Percentiles rank a stretch among this genome's conserved stretches.
phyloP scores from a whole-genome alignment of 495 filamentous ascomycete species.

The Delitschia confertaspora region DNA sequence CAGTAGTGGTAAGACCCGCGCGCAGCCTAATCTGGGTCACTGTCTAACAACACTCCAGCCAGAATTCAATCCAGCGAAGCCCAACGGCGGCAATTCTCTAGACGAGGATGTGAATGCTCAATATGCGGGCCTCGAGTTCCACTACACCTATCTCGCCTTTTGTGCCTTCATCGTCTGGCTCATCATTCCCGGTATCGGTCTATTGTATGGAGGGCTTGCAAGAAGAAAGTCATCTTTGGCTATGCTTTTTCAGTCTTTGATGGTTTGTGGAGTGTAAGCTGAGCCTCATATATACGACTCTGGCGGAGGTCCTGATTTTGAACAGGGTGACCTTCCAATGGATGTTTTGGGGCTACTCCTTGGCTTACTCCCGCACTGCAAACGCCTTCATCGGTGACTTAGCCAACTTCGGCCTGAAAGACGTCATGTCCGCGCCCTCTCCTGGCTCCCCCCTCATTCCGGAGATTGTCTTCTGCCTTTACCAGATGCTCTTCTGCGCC shows the following conservation, averaged over 20 bases:
- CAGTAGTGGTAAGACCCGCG: slow-evolving; percentile 11
- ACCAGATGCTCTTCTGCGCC: slow-evolving; percentile 50
- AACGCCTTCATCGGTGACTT: slow-evolving; percentile 48
- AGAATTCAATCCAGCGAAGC: slow-evolving; percentile 25
- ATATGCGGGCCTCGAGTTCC: slow-evolving; percentile 42
- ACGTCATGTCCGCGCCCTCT: slow-evolving; percentile 44
- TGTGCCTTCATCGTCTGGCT: slow-evolving; percentile 50
- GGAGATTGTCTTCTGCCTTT: slow-evolving; percentile 50
- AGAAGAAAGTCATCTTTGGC: slow-evolving; percentile 50
- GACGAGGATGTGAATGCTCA: slow-evolving; percentile 42
- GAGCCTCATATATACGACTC: neutral
- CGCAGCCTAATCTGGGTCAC: no score
- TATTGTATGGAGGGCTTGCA: slow-evolving; percentile 51
- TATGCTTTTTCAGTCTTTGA: slow-evolving; percentile 50
- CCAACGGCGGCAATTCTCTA: slow-evolving; percentile 31
- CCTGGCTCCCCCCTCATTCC: slow-evolving; percentile 42
- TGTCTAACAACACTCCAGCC: slow-evolving; percentile 26
- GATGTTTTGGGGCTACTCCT: slow-evolving; percentile 53
- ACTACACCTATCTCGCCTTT: slow-evolving; percentile 45
- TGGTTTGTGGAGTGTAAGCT: slow-evolving; percentile 32
- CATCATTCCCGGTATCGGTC: slow-evolving; percentile 51
- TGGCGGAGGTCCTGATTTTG: neutral
- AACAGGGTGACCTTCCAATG: slow-evolving; percentile 43
- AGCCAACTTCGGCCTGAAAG: slow-evolving; percentile 46
- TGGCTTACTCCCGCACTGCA: slow-evolving; percentile 44